Evolutionary conservation across 116 monocot genomes (phyloP), one percentile per base, ranked within the genome.

Genomic region (Trichopus zeylanicus): DNA sequence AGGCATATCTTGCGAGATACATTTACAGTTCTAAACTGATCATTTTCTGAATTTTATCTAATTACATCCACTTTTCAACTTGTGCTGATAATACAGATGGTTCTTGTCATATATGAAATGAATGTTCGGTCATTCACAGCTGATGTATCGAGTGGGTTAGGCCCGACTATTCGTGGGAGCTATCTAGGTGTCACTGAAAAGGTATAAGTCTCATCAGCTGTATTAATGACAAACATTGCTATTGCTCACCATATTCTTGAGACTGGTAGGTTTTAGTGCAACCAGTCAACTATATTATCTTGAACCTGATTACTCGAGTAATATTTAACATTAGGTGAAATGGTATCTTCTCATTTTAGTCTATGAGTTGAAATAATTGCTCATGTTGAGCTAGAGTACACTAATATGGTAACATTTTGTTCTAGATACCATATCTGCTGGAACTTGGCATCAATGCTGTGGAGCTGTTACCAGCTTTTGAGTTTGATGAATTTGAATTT

Each of bases 21-120:
- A 33, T 5, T 33, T 26, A 39, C 26, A 46, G 29, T 72, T 25
- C 25, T 46, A 49, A 49, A n/a, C 7, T 22, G 21, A 46, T 46
- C 15, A 22, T n/a, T 21, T 22, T 49, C 7, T 49, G 21, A 8
- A 25, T 20, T 22, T 9, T 49, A 21, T 49, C 19, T 49, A n/a
- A n/a, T n/a, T n/a, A n/a, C n/a, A n/a, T n/a, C n/a, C n/a, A n/a
- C 19, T 22, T 25, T 23, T 22, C 6, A 49, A 24, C 22, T 49
- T 49, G 35, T 63, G 29, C 20, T 58, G 30, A 15, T 59, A 26
- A 59, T 74, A 57, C 90, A 95, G 95, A 70, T 67, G 27, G 87
- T 89, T 75, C 81, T 97, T 62, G 64, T 90, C 54, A 91, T 97
- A 75, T 97, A 97, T 66, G 95, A 97, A 84, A 91, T 97, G 95